Conservation (phyloP, 1,139 yeast species). For the Arxiozyma bovina region DNA sequence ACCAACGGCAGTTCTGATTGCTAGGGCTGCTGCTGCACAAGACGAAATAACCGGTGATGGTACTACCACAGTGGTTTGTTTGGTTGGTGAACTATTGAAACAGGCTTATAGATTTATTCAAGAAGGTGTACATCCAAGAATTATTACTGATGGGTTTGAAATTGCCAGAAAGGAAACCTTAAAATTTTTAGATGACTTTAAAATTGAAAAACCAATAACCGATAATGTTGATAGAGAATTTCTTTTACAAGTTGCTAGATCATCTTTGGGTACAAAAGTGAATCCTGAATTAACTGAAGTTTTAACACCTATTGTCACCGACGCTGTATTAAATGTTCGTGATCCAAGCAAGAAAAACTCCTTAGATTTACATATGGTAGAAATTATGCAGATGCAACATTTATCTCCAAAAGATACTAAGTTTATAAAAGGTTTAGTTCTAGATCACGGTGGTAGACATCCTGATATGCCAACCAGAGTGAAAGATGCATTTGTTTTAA, state of each 20-base stretch:
- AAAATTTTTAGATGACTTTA: slow-evolving; percentile 56
- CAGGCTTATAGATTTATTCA: slow-evolving; percentile 88
- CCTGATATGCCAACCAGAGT: slow-evolving; percentile 96
- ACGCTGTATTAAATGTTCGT: slow-evolving; percentile 79
- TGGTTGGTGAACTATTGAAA: slow-evolving; percentile 88
- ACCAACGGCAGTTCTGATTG: slow-evolving; percentile 99
- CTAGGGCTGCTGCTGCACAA: slow-evolving; percentile 97
- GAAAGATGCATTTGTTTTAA: slow-evolving; percentile 74
- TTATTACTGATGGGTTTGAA: slow-evolving; percentile 92
- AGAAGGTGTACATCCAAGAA: slow-evolving; percentile 95
- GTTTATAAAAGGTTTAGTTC: slow-evolving; percentile 78
- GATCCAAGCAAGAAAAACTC: slow-evolving; percentile 39
- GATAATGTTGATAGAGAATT: slow-evolving; percentile 69
- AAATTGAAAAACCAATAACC: slow-evolving; percentile 31
- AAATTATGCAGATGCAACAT: slow-evolving; percentile 97
- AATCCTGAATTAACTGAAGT: slow-evolving; percentile 65
- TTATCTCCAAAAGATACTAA: slow-evolving; percentile 76
- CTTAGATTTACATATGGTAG: slow-evolving; percentile 93
- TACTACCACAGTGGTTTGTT: slow-evolving; percentile 90
- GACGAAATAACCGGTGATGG: slow-evolving; percentile 99
- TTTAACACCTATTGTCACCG: slow-evolving; percentile 89
- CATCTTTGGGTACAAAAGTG: slow-evolving; percentile 83
- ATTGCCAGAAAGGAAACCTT: slow-evolving; percentile 71
- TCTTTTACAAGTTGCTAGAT: slow-evolving; percentile 81
- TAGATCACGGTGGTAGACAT: slow-evolving; percentile 98